Base-by-base conservation (phyloP, 1,284 basidiomycete species). In the Trichosporon sp. region DNA sequence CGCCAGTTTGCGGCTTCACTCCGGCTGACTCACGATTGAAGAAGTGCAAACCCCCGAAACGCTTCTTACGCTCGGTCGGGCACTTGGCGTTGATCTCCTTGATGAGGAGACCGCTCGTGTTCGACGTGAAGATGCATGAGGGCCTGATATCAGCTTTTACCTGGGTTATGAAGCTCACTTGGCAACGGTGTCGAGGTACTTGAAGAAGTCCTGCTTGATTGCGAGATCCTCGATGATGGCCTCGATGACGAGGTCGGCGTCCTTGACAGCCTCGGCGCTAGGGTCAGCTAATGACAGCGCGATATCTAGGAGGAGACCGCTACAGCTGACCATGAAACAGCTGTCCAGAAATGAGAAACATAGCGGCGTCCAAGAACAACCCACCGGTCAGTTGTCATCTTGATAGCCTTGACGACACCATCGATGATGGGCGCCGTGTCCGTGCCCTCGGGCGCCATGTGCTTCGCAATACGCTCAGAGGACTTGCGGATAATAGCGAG, bases 201-300 rank as follows among this genome's bases (percentile, higher is more conserved):
- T 81, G 71, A 89, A 88, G 26, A 89, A 80, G 61, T 87, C 85
- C 68, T 86, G 84, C 81, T 89, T 88, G 71, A 87, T 83, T 72
- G 85, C 83, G 54, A 89, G 77, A 72, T 86, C 86, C 75, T 89
- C 88, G 68, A 88, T 86, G 70, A 89, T 88, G 1, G 88, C 88
- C 78, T 89, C 88, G 67, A 89, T 84, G 63, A 88, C 87, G 40
- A 88, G 78, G 76, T 89, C 87, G 1, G 86, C 81, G 2, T 83
- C 71, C 46, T 84, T 74, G n/a, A 87, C 86, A 0, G 86, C 87
- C 63, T 83, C 80, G 10, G 74, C 80, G 8, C 81, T 82, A 54
- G 1, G 35, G 32, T 68, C 64, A 69, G 61, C 46, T 48, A 3
- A 31, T 26, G 26, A 26, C 26, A 26, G 26, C 26, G 26, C 26